Conservation (phyloP, 805 yeast genomes). For the Dipodascopsis tothii region DNA sequence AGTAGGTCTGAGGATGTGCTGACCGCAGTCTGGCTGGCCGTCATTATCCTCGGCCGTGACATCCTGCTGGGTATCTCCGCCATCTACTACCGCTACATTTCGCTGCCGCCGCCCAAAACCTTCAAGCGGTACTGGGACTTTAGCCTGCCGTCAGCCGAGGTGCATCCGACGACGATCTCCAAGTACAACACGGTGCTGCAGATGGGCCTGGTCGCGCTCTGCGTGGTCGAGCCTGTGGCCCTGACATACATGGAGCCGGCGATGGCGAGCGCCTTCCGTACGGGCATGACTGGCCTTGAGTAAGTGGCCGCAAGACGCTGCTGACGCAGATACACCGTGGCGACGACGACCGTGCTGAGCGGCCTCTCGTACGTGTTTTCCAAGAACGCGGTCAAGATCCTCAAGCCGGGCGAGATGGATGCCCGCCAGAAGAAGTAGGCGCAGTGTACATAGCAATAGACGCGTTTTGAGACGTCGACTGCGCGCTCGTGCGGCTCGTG, state of each 20-base stretch:
- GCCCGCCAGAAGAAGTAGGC: constrained; percentile 19
- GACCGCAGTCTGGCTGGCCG: constrained; percentile 43
- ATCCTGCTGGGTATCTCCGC: constrained; percentile 65
- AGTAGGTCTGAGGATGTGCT: constrained; percentile 1
- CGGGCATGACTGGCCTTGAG: constrained; percentile 22
- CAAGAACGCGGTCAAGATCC: constrained; percentile 57
- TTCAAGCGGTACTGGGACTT: constrained; percentile 68
- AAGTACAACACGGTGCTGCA: constrained; percentile 78
- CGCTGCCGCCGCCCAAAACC: constrained; percentile 72
- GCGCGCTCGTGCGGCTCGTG: no score
- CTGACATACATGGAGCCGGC: constrained; percentile 33
- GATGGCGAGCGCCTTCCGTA: constrained; percentile 25
- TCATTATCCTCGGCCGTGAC: constrained; percentile 77
- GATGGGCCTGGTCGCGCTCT: constrained; percentile 73
- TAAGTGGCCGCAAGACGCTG: constrained; percentile 1
- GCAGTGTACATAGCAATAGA: not conserved
- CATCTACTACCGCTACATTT: constrained; percentile 58
- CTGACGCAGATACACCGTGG: constrained; percentile 43
- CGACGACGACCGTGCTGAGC: constrained; percentile 64
- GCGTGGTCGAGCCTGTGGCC: constrained; percentile 50
- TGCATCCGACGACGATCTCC: constrained; percentile 67
- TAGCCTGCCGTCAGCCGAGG: constrained; percentile 72
- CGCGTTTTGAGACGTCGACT: not conserved
- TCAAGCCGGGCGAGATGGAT: constrained; percentile 27
- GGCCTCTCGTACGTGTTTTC: constrained; percentile 71